A percentile compares a stretch with the other conserved stretches of the same genome.
Evolutionary conservation across 2,329 filamentous ascomycete species (phyloP).

Genomic region (Colletotrichum chlorophyti): DNA sequence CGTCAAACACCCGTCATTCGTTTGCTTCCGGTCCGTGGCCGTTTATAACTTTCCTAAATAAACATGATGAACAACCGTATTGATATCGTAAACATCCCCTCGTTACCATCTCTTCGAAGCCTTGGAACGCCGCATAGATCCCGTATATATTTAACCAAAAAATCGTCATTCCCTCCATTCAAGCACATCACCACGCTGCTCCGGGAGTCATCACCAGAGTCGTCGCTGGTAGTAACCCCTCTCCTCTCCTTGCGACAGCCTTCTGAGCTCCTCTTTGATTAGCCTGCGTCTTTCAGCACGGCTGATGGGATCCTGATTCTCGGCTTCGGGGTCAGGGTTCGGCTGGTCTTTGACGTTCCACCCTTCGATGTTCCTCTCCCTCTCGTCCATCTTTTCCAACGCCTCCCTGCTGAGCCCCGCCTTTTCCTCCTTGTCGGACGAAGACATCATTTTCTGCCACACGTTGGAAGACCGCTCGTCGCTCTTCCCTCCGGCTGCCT

Average conservation of each 20-base stretch:
- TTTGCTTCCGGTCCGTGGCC: constrained; percentile 4
- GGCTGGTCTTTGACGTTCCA: constrained; percentile 30
- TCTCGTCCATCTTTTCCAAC: constrained; percentile 34
- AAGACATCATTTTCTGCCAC: constrained; percentile 17
- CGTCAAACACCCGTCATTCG: neutral
- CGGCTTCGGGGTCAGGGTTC: constrained; percentile 43
- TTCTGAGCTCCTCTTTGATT: constrained; percentile 65
- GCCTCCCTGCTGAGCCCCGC: constrained; percentile 14
- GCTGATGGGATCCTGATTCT: constrained; percentile 55
- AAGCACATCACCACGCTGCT: neutral
- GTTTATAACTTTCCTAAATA: constrained; percentile 1
- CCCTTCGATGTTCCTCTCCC: constrained; percentile 31
- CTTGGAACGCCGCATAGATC: constrained; percentile 13
- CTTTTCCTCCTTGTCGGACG: constrained; percentile 4
- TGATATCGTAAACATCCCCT: constrained; percentile 19
- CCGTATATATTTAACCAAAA: constrained; percentile 8
- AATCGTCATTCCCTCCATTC: neutral
- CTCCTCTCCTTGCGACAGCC: constrained; percentile 51
- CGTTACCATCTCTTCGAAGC: neutral
- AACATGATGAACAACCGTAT: constrained; percentile 1
- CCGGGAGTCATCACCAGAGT: constrained; percentile 48
- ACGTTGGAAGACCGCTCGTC: constrained; percentile 22
- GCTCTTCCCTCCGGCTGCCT: constrained; percentile 16
- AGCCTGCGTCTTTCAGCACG: constrained; percentile 60
- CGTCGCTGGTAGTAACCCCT: constrained; percentile 62